phyloP scores from a whole-genome alignment of 805 yeast genomes.

The Ogataea methylovora region DNA sequence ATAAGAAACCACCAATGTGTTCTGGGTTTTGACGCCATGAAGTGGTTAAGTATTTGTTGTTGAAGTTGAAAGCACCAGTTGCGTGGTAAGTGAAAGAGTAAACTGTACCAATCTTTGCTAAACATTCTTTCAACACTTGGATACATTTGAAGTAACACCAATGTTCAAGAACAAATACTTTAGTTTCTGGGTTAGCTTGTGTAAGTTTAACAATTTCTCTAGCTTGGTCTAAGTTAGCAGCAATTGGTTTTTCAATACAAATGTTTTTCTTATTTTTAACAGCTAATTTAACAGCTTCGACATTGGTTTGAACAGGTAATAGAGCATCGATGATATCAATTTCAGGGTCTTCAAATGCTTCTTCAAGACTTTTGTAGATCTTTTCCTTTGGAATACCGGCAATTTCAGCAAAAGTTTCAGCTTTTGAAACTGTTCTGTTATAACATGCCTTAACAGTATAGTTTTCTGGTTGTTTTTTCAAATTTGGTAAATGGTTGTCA shows the following conservation, averaged over 20 bases:
- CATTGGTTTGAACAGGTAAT: conserved; percentile 81
- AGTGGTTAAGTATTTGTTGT: conserved; percentile 59
- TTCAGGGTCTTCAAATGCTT: conserved; percentile 54
- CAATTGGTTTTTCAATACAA: conserved; percentile 84
- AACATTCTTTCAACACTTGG: conserved; percentile 41
- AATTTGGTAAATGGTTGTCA: conserved; percentile 73
- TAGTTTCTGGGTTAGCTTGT: conserved; percentile 46
- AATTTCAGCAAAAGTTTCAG: conserved; percentile 63
- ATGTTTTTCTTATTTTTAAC: conserved; percentile 71
- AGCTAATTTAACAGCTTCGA: conserved; percentile 61
- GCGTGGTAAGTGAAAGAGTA: conserved; percentile 65
- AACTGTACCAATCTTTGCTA: conserved; percentile 67
- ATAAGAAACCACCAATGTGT: conserved; percentile 86
- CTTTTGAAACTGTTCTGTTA: conserved; percentile 82
- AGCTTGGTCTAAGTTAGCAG: conserved; percentile 79
- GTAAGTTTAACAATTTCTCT: conserved; percentile 66
- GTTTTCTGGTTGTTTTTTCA: conserved; percentile 39
- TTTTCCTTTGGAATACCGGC: conserved; percentile 45
- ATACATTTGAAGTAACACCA: conserved; percentile 72
- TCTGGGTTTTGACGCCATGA: conserved; percentile 86
- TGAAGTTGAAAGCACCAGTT: conserved; percentile 62
- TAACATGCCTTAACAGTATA: conserved; percentile 62
- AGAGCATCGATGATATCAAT: conserved; percentile 79
- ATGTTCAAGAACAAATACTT: conserved; percentile 77
- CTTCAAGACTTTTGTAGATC: conserved; percentile 56